Evolutionary conservation across 176 grass and related monocot species (phyloP), one percentile per base, ranked within the genome.

Genomic region (Elaeis guineensis): DNA sequence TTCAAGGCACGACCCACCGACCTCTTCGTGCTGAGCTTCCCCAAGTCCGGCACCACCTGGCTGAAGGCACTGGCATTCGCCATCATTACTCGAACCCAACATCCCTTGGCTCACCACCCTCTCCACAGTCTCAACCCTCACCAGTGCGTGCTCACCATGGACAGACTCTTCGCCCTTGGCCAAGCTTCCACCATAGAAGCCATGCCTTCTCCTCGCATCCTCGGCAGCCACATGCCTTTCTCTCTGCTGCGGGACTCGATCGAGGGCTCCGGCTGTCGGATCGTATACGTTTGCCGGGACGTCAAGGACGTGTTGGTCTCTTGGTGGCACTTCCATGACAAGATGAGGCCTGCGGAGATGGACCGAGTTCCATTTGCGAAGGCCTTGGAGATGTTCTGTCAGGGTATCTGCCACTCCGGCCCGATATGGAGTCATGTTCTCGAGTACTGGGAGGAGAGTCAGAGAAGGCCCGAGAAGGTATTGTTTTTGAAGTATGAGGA

Each of bases 191-290:
- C 52, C 5, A 11, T 66, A 1, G 63, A 66, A 49, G 11, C 24
- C 8, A 21, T 52, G 49, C 63, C 32, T 22, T 66, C 63, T 52
- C 63, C 63, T 16, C 18, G 63, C 11, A 6, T 66, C 0, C 4
- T 66, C 14, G 25, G 32, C 32, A 53, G 44, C 2, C 63, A 66
- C 63, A 4, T 66, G 63, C 63, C 63, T 66, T 52, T 25, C 32
- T 51, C 32, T n/a, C 17, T 66, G 15, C 17, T 66, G 9, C 17
- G 20, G 17, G 5, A 30, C 28, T 30, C 28, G 28, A 30, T 30
- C 28, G 5, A 30, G 28, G 28, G 28, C 6, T 66, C 63, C 16
- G 63, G 17, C 52, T 66, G 63, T n/a, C 15, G 3, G 8, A 66
- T 66, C 32, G 20, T 66, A 51, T 66, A 53, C 17, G 19, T 51